A percentile compares a stretch with the other conserved stretches of the same genome.
phyloP scores from a whole-genome alignment of 2,329 filamentous ascomycete genomes.

The Geosmithia morbida region DNA sequence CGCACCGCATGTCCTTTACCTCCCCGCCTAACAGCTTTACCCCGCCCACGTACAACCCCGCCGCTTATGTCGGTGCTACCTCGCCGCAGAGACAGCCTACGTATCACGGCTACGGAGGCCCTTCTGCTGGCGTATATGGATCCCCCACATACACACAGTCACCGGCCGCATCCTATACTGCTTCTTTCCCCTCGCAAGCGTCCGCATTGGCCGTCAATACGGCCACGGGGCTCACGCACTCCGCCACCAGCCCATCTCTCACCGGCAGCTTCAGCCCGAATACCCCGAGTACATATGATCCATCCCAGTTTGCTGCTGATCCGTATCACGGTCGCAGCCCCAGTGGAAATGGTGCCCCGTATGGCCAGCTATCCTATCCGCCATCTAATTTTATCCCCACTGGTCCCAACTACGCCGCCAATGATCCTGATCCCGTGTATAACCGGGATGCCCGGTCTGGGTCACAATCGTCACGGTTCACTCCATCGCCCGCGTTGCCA shows the following conservation, averaged over 20 bases:
- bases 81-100: conserved; percentile 35
- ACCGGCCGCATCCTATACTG: conserved; percentile 18
- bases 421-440: conserved; percentile 30
- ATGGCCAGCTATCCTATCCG: conserved; percentile 35
- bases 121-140: conserved; percentile 18
- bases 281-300: conserved; percentile 19
- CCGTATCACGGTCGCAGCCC: conserved; percentile 21
- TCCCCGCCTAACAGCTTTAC: conserved; percentile 24
- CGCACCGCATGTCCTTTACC: conserved; percentile 19
- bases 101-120: conserved; percentile 29
- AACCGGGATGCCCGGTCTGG: conserved; percentile 30
- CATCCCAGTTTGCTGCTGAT: conserved; percentile 13
- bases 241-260: conserved; percentile 19
- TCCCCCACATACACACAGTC: conserved; percentile 19
- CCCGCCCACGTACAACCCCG: conserved; percentile 42
- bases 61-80: conserved; percentile 36
- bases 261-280: conserved; percentile 9
- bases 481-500: conserved; percentile 25
- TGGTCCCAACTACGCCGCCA: conserved; percentile 27
- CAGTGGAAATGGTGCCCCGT: conserved; percentile 23
- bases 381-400: conserved; percentile 36
- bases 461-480: conserved; percentile 32
- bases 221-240: conserved; percentile 1
- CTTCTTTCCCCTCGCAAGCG: conserved; percentile 10
- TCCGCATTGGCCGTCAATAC: conserved; percentile 5